Conservation (phyloP, 1,139 yeast species). For the Candida labiduridarum region DNA sequence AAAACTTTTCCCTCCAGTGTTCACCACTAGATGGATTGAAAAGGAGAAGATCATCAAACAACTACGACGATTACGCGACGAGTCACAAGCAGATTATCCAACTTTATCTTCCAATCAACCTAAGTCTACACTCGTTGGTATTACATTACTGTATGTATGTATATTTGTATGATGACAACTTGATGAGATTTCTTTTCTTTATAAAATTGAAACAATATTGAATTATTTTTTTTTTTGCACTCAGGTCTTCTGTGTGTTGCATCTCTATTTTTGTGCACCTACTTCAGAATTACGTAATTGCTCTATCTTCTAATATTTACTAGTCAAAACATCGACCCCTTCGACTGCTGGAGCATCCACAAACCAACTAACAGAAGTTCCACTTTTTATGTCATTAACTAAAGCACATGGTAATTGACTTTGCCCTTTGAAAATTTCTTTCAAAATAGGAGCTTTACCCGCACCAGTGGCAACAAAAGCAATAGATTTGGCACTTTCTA, state of each 20-base stretch:
- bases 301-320: slow-evolving; percentile 40
- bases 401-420: slow-evolving; percentile 68
- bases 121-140: neutral
- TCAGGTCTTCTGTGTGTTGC: neutral
- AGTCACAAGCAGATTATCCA: too few species aligned
- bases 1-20: too few species aligned
- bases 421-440: slow-evolving; percentile 64
- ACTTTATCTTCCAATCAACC: too few species aligned
- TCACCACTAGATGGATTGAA: too few species aligned
- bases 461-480: slow-evolving; percentile 91
- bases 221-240: neutral
- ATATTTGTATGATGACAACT: neutral
- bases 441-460: slow-evolving; percentile 74
- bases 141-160: neutral
- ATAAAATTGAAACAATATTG: too few species aligned
- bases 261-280: neutral
- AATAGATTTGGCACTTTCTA: slow-evolving; percentile 55
- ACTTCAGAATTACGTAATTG: neutral
- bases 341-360: slow-evolving; percentile 74
- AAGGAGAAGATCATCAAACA: too few species aligned
- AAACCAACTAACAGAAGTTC: slow-evolving; percentile 70
- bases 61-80: too few species aligned
- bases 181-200: too few species aligned
- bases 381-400: slow-evolving; percentile 56
- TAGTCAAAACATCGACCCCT: slow-evolving; percentile 55